Evolutionary conservation across 2,329 filamentous ascomycete species (phyloP).

Genomic region (Fusarium falciforme): DNA sequence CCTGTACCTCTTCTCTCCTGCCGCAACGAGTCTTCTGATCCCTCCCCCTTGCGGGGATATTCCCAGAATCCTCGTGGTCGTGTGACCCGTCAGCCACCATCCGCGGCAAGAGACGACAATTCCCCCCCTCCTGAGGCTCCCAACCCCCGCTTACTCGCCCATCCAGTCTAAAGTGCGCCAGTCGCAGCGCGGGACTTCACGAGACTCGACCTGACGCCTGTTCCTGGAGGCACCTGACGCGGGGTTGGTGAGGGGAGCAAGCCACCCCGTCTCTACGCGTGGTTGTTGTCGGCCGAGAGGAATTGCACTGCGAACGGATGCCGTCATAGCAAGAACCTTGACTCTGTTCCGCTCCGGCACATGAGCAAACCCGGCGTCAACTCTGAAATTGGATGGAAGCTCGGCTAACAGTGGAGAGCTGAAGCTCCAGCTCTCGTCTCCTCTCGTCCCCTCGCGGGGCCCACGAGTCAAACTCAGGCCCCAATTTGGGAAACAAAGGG

Average conservation of each 20-base stretch:
- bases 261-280: conserved; percentile 22
- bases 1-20: conserved; percentile 2
- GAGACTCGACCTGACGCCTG: conserved; percentile 25
- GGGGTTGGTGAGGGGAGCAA: conserved; percentile 26
- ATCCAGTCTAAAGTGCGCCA: background rate
- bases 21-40: conserved; percentile 40
- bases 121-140: conserved; percentile 15
- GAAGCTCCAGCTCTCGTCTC: conserved; percentile 13
- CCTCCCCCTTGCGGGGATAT: conserved; percentile 30
- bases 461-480: background rate
- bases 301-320: conserved; percentile 11
- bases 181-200: conserved; percentile 7
- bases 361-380: conserved; percentile 12
- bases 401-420: conserved; percentile 39
- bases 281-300: conserved; percentile 39
- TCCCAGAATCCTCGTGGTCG: conserved; percentile 30
- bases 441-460: background rate
- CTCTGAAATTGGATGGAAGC: background rate
- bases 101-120: conserved; percentile 6
- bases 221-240: conserved; percentile 41
- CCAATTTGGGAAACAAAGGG: background rate
- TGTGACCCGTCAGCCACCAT: conserved; percentile 39
- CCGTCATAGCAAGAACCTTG: conserved; percentile 10
- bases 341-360: conserved; percentile 2
- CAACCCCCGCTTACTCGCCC: conserved; percentile 31